Conservation (phyloP, 257 asterid genomes). For the Solanum dulcamara region DNA sequence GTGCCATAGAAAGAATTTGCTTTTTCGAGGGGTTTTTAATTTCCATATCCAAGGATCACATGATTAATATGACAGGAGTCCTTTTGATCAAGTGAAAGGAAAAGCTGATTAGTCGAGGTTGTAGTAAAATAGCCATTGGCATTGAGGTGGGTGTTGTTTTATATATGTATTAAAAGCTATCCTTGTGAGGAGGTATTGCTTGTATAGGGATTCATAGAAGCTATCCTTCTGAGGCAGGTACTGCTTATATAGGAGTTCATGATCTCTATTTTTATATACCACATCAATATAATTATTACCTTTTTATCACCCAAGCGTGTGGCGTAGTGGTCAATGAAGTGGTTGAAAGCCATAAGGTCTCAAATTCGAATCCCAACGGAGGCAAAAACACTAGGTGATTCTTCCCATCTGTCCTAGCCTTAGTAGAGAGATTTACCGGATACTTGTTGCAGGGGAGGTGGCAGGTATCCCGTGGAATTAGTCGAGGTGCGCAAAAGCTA, state of each 20-base stretch:
- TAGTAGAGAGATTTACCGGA: background rate
- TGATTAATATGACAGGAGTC: too few species aligned
- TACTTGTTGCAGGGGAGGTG: too few species aligned
- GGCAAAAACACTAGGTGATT: background rate
- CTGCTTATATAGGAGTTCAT: background rate
- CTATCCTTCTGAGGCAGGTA: background rate
- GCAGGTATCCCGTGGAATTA: background rate
- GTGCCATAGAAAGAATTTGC: too few species aligned
- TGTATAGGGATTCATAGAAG: background rate
- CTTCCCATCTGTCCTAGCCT: background rate
- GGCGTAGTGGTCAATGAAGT: background rate
- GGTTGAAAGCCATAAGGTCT: background rate
- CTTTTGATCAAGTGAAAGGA: too few species aligned
- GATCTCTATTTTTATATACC: background rate
- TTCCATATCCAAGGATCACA: too few species aligned
- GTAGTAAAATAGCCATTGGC: background rate
- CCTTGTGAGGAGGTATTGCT: background rate
- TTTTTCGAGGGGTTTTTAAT: too few species aligned
- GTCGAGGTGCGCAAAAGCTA: background rate
- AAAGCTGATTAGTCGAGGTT: background rate
- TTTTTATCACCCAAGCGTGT: background rate
- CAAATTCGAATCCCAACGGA: background rate
- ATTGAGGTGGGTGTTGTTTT: background rate
- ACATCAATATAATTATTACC: background rate
- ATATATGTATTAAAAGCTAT: too few species aligned